Evolutionary conservation across 179 eudicot species (phyloP).

Genomic region (Drosera spatulata): DNA sequence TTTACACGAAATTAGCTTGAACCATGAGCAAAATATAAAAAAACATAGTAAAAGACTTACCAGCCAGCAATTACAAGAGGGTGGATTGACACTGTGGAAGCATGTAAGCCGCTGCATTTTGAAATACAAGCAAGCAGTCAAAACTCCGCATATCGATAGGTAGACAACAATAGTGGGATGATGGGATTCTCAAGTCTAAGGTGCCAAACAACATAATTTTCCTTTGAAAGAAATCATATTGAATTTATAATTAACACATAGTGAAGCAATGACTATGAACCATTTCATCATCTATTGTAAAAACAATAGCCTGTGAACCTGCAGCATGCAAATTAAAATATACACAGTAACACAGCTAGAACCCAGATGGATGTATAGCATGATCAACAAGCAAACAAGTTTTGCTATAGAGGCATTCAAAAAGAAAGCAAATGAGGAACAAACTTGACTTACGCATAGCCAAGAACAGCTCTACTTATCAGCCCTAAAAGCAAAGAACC

Average conservation of each 20-base stretch:
- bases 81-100: slow-evolving; percentile 72
- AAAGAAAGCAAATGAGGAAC: slow-evolving; percentile 1
- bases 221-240: no score
- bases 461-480: slow-evolving; percentile 82
- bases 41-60: slow-evolving; percentile 23
- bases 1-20: slow-evolving; percentile 4
- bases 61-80: slow-evolving; percentile 99
- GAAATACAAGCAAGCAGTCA: slow-evolving; percentile 3
- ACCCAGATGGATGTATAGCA: not conserved
- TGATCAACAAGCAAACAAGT: not conserved
- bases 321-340: no score
- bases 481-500: slow-evolving; percentile 97
- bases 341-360: no score
- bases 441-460: slow-evolving; percentile 65
- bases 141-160: not conserved
- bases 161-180: no score
- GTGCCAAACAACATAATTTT: no score
- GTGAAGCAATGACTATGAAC: no score
- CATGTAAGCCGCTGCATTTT: slow-evolving; percentile 68
- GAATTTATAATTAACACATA: no score
- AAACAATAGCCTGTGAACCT: no score
- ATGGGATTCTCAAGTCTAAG: no score
- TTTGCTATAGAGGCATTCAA: not conserved
- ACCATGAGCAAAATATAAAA: not conserved
- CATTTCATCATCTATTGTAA: no score